These are phyloP conservation scores for Alternaria sp. DNA, from an alignment of 2,329 filamentous ascomycete species.

Conservation along the genomic window DNA sequence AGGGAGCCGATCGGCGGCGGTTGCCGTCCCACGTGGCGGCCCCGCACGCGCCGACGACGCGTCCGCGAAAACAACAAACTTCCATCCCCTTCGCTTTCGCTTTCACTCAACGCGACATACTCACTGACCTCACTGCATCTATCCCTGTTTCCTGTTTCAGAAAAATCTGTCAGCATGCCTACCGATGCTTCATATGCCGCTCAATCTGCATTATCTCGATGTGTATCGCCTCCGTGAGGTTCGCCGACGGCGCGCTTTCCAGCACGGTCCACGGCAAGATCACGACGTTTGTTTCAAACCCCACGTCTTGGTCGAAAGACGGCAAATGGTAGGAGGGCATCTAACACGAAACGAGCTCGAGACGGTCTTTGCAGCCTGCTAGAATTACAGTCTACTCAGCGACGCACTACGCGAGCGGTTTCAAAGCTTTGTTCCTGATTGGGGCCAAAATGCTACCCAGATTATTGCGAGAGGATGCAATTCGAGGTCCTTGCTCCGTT, in stretches of 20 bases:
- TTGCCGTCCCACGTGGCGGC: background rate
- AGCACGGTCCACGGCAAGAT: background rate
- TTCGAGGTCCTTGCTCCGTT: background rate
- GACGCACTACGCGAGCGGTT: background rate
- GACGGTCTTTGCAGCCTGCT: no score
- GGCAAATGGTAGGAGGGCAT: background rate
- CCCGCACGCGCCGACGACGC: background rate
- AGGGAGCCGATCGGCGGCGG: background rate
- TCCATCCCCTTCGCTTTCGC: background rate
- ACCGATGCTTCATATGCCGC: background rate
- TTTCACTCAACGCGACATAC: background rate
- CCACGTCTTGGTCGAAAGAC: background rate
- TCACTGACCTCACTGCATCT: background rate
- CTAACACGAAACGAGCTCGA: background rate
- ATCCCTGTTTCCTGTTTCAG: background rate
- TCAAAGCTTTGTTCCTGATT: background rate
- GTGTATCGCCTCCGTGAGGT: background rate
- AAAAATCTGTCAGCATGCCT: background rate
- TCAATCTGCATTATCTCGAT: background rate
- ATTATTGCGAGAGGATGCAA: background rate
- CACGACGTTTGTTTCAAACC: background rate
- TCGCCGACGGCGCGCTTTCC: background rate
- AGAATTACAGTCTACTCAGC: no score
- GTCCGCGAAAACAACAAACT: background rate
- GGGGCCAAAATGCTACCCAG: background rate